Conservation (phyloP, 2,329 filamentous ascomycete genomes). For the Volutella citrinella region DNA sequence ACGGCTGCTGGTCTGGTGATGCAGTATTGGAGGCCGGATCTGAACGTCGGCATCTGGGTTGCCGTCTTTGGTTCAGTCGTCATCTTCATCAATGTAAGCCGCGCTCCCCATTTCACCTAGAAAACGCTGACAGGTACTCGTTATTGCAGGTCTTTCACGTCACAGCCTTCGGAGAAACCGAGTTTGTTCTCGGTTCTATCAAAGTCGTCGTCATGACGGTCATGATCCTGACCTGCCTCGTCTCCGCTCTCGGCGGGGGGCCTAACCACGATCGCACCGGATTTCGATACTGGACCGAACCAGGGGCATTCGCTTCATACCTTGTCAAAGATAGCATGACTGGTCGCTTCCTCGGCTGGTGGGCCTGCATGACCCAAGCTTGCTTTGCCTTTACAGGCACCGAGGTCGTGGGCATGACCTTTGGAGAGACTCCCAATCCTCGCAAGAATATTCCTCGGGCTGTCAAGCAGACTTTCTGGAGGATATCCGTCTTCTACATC, state of each 20-base stretch:
- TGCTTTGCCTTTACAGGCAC: slow-evolving; percentile 33
- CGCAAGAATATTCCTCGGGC: slow-evolving; percentile 20
- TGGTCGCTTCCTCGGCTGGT: too few species aligned
- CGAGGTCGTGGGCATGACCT: slow-evolving; percentile 14
- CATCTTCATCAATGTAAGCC: slow-evolving; percentile 28
- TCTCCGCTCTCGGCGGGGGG: too few species aligned
- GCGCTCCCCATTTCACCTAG: not conserved
- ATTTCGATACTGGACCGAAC: too few species aligned
- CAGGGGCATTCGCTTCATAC: too few species aligned
- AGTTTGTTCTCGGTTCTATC: too few species aligned
- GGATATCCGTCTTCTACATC: slow-evolving; percentile 25
- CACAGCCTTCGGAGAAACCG: too few species aligned
- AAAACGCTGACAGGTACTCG: too few species aligned
- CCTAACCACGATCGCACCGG: too few species aligned
- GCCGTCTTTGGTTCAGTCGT: slow-evolving; percentile 32
- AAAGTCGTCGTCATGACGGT: too few species aligned
- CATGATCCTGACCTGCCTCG: too few species aligned
- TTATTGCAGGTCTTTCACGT: too few species aligned
- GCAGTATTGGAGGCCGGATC: slow-evolving; percentile 34
- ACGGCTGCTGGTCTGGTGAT: slow-evolving; percentile 37
- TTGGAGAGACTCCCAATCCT: slow-evolving; percentile 23
- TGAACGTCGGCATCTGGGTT: slow-evolving; percentile 39
- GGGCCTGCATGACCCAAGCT: slow-evolving; percentile 36
- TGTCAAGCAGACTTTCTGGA: slow-evolving; percentile 23
- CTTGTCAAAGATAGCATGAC: too few species aligned